Evolutionary conservation across 2,329 filamentous ascomycete genomes (phyloP), one percentile per base, ranked within the genome.

Genomic region (Ophiostoma himal-ulmi): DNA sequence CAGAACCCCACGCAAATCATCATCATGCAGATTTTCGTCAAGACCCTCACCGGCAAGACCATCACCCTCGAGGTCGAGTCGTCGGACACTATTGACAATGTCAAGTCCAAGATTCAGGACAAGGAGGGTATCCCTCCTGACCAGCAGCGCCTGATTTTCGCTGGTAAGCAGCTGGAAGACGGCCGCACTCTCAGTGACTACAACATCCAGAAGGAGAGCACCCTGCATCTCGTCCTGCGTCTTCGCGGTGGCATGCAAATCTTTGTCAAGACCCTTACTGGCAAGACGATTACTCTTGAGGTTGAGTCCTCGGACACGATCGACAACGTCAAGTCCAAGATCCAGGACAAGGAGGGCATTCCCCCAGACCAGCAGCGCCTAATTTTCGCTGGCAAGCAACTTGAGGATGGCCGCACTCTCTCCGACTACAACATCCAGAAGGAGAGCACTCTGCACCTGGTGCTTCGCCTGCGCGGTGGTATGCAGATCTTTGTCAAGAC

Each of bases 341-440:
- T 97, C 62, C 94, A 97, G 81, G 94, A 97, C 78, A 97, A 97
- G 88, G 94, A 97, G 82, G 94, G 94, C 36, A 97, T 97, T 70
- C 94, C 94, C 66, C 94, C 94, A 13, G 94, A 97, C 78, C 94
- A 98, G 78, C 88, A 90, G 79, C 86, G 88, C 78, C 81, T 90
- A 69, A 90, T 91, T 77, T 90, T 90, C 74, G 88, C 88, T 76
- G 88, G 88, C 75, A 90, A 90, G 83, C 88, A 90, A 80, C 76
- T 90, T 64, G 89, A 98, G 81, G 94, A 98, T 76, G 94, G 94
- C 73, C 92, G 94, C 69, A 96, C 93, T 37, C 85, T 96, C 0
- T 90, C 87, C 73, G 93, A 96, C 80, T 97, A 97, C 87, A 96
- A 96, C 83, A 97, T 97, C 69, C 93, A 97, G 82, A 96, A 96